A percentile compares a stretch with the other conserved stretches of the same genome.
phyloP scores from a whole-genome alignment of 1,284 basidiomycete genomes.

The Tilletia caries region DNA sequence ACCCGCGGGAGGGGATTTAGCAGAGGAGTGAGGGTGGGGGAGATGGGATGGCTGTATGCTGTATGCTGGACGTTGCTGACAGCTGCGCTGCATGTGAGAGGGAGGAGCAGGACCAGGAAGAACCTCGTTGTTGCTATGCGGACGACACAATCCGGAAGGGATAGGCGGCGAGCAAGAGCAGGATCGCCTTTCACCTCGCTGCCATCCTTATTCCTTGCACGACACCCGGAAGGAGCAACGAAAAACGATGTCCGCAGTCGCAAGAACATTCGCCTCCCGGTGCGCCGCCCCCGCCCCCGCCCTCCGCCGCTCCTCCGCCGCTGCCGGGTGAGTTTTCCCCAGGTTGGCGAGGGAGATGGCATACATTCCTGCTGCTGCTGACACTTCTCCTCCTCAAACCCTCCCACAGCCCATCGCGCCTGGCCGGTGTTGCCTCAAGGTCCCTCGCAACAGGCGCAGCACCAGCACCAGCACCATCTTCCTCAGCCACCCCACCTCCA shows the following conservation, averaged over 20 bases:
- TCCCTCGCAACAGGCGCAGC: conserved; percentile 1
- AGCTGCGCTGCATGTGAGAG: background rate
- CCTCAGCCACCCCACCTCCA: background rate
- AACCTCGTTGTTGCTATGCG: background rate
- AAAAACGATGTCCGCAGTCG: background rate
- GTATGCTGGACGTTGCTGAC: background rate
- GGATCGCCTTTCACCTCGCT: background rate
- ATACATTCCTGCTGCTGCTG: background rate
- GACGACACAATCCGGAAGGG: background rate
- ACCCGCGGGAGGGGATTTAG: too few relatives aligned
- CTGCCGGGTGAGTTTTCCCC: background rate
- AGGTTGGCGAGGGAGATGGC: too few relatives aligned
- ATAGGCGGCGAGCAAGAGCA: background rate
- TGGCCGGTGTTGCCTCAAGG: conserved; percentile 1
- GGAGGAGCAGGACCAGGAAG: background rate
- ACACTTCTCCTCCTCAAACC: background rate
- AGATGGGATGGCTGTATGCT: too few relatives aligned
- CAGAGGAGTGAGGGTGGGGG: too few relatives aligned
- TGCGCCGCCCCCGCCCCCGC: background rate
- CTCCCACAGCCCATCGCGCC: background rate
- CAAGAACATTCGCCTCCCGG: background rate
- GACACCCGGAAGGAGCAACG: background rate
- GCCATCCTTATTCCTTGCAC: background rate
- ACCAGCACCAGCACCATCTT: background rate
- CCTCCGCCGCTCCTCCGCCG: background rate